Conservation (phyloP, 2,329 filamentous ascomycete species). For the Basipetospora sp. region DNA sequence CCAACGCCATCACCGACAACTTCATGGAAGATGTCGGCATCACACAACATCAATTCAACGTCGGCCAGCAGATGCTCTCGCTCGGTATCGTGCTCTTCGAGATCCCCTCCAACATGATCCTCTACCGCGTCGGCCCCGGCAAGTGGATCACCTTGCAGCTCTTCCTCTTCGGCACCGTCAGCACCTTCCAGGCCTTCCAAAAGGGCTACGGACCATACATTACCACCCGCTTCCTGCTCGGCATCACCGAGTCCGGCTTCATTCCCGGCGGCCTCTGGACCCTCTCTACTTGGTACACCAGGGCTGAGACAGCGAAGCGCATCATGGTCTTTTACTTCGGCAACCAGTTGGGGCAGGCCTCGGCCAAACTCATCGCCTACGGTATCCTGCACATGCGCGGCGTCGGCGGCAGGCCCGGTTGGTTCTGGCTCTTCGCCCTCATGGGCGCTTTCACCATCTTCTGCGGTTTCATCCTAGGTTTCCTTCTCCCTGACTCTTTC, state of each 20-base stretch:
- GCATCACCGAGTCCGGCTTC: constrained; percentile 19
- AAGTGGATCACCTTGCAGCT: constrained; percentile 22
- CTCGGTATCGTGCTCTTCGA: constrained; percentile 33
- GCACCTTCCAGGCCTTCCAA: constrained; percentile 22
- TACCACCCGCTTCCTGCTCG: constrained; percentile 22
- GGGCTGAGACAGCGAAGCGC: constrained; percentile 28
- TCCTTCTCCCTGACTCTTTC: constrained; percentile 50
- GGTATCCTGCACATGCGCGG: constrained; percentile 53
- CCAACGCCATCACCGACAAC: constrained; percentile 32
- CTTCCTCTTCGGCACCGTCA: constrained; percentile 18
- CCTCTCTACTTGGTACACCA: constrained; percentile 32
- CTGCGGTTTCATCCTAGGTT: constrained; percentile 48
- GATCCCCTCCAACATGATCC: constrained; percentile 32
- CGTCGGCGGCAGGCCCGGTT: constrained; percentile 35
- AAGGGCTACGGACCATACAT: constrained; percentile 18
- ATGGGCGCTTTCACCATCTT: constrained; percentile 54
- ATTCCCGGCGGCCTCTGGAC: constrained; percentile 33
- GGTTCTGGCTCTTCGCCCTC: constrained; percentile 50
- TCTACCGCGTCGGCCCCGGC: constrained; percentile 30
- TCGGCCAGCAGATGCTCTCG: constrained; percentile 35
- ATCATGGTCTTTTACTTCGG: constrained; percentile 31
- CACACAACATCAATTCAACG: constrained; percentile 35
- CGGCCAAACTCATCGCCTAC: constrained; percentile 43
- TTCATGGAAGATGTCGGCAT: constrained; percentile 37
- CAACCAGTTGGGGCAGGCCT: constrained; percentile 26